phyloP scores from a whole-genome alignment of 2,329 filamentous ascomycete genomes.

The Cytospora mali region DNA sequence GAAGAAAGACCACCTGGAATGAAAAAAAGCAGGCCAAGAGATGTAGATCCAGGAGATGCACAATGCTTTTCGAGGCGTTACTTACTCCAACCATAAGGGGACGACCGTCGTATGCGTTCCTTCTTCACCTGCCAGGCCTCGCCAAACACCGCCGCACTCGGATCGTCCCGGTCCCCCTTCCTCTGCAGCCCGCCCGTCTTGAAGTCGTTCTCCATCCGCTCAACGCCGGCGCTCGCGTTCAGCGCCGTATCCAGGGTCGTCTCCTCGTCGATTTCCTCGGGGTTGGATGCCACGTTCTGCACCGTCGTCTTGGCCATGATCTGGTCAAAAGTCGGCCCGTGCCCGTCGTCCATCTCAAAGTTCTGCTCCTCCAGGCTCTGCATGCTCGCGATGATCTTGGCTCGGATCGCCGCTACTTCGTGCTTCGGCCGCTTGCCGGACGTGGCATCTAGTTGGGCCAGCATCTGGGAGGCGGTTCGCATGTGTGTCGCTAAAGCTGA shows the following conservation, averaged over 20 bases:
- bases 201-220: constrained; percentile 86
- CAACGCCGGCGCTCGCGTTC: constrained; percentile 73
- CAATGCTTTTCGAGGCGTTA: background rate
- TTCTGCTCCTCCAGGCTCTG: constrained; percentile 84
- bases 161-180: constrained; percentile 81
- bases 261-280: constrained; percentile 58
- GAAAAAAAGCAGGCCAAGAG: background rate
- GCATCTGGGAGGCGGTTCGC: constrained; percentile 84
- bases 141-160: constrained; percentile 82
- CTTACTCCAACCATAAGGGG: constrained; percentile 71
- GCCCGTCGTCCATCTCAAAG: constrained; percentile 74
- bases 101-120: constrained; percentile 80
- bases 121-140: constrained; percentile 85
- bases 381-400: constrained; percentile 90
- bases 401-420: constrained; percentile 81
- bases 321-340: constrained; percentile 75
- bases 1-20: no score
- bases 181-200: constrained; percentile 83
- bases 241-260: constrained; percentile 54
- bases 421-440: constrained; percentile 77
- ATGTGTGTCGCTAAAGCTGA: constrained; percentile 84
- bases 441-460: constrained; percentile 79
- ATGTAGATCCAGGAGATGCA: background rate
- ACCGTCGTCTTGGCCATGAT: constrained; percentile 76
- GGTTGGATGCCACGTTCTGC: constrained; percentile 48